These are phyloP conservation scores for Populus simonii DNA, from an alignment of 345 rosid genomes.

Conservation along the genomic window DNA sequence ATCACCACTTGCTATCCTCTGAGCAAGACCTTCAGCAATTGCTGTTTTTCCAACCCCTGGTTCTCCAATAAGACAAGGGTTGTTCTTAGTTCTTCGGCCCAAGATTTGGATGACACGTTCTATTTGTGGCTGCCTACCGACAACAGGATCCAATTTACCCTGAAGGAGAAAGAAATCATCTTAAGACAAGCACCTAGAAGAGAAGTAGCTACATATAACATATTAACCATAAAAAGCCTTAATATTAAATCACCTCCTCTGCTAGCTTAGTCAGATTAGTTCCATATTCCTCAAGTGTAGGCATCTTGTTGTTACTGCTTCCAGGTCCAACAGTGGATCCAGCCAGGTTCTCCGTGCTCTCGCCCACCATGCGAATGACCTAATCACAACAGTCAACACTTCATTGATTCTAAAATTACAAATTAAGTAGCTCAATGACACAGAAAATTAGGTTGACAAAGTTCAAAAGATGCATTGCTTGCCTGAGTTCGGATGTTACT, in stretches of 20 bases:
- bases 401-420: background rate
- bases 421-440: background rate
- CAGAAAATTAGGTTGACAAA: background rate
- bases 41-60: slow-evolving; percentile 99
- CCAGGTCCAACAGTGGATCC: slow-evolving; percentile 73
- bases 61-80: slow-evolving; percentile 98
- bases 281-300: slow-evolving; percentile 97
- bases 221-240: background rate
- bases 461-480: slow-evolving; percentile 19
- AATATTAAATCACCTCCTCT: slow-evolving; percentile 62
- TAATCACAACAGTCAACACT: slow-evolving; percentile 26
- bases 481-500: slow-evolving; percentile 94
- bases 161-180: slow-evolving; percentile 20
- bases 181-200: background rate
- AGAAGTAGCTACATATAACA: background rate
- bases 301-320: slow-evolving; percentile 79
- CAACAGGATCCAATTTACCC: slow-evolving; percentile 99
- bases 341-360: slow-evolving; percentile 76
- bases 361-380: slow-evolving; percentile 99
- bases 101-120: slow-evolving; percentile 94
- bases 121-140: slow-evolving; percentile 94
- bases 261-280: slow-evolving; percentile 96
- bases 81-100: slow-evolving; percentile 96
- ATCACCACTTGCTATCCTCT: slow-evolving; percentile 84
- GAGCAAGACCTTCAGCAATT: slow-evolving; percentile 99